Conservation (phyloP, 2,329 filamentous ascomycete species). For the Aspergillus fructus region DNA sequence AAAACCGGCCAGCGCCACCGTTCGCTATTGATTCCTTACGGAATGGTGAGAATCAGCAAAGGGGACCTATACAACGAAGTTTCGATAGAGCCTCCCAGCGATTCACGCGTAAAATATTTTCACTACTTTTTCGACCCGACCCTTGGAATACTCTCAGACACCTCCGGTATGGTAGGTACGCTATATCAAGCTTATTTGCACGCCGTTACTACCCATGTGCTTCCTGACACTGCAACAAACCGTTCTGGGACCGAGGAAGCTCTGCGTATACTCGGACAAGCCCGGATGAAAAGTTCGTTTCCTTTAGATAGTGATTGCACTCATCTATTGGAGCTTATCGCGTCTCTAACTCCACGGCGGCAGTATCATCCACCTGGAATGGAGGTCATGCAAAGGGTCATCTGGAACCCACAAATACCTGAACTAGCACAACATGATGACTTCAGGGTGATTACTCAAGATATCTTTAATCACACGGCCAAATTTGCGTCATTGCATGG, state of each 20-base stretch:
- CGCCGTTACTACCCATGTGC: constrained; percentile 28
- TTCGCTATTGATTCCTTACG: constrained; percentile 27
- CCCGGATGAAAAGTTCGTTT: constrained; percentile 14
- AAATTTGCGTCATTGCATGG: no score
- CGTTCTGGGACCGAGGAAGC: constrained; percentile 33
- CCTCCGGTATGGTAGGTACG: constrained; percentile 11
- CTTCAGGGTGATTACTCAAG: neutral
- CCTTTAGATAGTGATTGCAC: constrained; percentile 8
- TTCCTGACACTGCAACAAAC: constrained; percentile 32
- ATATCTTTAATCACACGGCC: no score
- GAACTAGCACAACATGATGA: constrained; percentile 19
- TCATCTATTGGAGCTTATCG: constrained; percentile 16
- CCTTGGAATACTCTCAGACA: constrained; percentile 15
- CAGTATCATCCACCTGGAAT: constrained; percentile 27
- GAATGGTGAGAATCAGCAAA: constrained; percentile 11
- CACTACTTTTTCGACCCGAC: constrained; percentile 17
- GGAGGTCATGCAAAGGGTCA: constrained; percentile 22
- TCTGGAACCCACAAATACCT: constrained; percentile 17
- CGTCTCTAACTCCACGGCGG: constrained; percentile 24
- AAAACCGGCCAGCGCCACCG: constrained; percentile 1
- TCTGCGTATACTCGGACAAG: constrained; percentile 22
- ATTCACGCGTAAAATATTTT: constrained; percentile 17
- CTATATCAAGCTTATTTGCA: constrained; percentile 32
- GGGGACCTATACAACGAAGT: constrained; percentile 18
- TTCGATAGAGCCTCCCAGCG: constrained; percentile 10